A percentile compares a stretch with the other conserved stretches of the same genome.
Conservation (phyloP, 1,284 basidiomycete species). For the Apiotrichum sp. region DNA sequence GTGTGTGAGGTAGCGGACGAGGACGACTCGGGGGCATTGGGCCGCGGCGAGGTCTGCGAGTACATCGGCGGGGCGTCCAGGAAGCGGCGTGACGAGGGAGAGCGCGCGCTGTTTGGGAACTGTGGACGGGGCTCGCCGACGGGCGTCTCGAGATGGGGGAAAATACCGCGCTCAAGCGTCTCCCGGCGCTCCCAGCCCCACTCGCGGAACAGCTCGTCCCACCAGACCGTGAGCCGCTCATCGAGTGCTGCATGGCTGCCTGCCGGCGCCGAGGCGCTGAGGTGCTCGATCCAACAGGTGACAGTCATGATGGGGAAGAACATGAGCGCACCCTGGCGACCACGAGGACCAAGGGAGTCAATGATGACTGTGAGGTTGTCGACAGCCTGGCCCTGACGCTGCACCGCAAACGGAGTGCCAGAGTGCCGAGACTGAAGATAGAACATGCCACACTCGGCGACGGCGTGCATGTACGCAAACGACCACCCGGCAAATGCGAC, state of each 20-base stretch:
- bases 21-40: neutral
- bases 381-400: slow-evolving; percentile 43
- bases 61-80: neutral
- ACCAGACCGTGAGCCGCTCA: slow-evolving; percentile 34
- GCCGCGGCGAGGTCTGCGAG: slow-evolving; percentile 5
- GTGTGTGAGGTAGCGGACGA: slow-evolving; percentile 11
- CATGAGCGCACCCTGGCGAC: slow-evolving; percentile 39
- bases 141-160: slow-evolving; percentile 9
- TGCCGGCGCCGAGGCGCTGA: slow-evolving; percentile 20
- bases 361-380: slow-evolving; percentile 45
- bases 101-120: neutral
- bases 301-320: slow-evolving; percentile 38
- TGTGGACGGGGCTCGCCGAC: neutral
- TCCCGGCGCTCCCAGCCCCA: slow-evolving; percentile 36
- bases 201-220: slow-evolving; percentile 32
- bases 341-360: slow-evolving; percentile 36
- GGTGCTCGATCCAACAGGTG: slow-evolving; percentile 39
- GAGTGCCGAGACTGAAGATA: slow-evolving; percentile 44
- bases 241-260: slow-evolving; percentile 24
- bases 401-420: slow-evolving; percentile 28
- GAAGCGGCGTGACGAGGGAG: neutral
- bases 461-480: slow-evolving; percentile 49
- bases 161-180: slow-evolving; percentile 25
- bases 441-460: slow-evolving; percentile 50
- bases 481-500: slow-evolving; percentile 43